Conservation (phyloP, 306 rosid species). For the Glycine latifolia region DNA sequence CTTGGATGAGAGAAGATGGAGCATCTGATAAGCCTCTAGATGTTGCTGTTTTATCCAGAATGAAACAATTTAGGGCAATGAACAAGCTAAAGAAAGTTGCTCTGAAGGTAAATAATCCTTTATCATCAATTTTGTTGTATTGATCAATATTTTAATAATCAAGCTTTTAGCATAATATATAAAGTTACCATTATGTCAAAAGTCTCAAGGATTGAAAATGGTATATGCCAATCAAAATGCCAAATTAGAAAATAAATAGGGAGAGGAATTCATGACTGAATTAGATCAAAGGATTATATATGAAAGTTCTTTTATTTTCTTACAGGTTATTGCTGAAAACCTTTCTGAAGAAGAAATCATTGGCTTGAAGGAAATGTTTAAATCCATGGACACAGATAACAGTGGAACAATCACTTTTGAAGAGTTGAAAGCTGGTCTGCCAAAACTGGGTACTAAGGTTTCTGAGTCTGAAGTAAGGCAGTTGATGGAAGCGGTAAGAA, state of each 20-base stretch:
- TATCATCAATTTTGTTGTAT: background rate
- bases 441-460: conserved; percentile 68
- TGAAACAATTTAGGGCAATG: conserved; percentile 98
- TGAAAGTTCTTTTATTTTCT: conserved; percentile 19
- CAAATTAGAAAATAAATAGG: background rate
- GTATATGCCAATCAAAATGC: background rate
- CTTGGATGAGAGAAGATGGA: conserved; percentile 50
- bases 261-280: background rate
- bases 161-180: background rate
- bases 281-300: background rate
- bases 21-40: conserved; percentile 97
- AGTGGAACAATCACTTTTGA: conserved; percentile 95
- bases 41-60: conserved; percentile 87
- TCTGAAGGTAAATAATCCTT: conserved; percentile 59
- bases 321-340: conserved; percentile 93
- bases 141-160: background rate
- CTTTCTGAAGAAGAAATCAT: conserved; percentile 98
- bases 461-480: conserved; percentile 18
- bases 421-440: conserved; percentile 96
- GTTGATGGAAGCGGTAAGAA: conserved; percentile 28
- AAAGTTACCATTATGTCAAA: background rate
- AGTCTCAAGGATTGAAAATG: background rate
- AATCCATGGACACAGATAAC: conserved; percentile 96
- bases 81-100: conserved; percentile 98
- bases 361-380: conserved; percentile 98